A percentile compares a stretch with the other conserved stretches of the same genome.
Evolutionary conservation across 768 basidiomycete genomes (phyloP).

Genomic region (Tricholoma saponaceum): DNA sequence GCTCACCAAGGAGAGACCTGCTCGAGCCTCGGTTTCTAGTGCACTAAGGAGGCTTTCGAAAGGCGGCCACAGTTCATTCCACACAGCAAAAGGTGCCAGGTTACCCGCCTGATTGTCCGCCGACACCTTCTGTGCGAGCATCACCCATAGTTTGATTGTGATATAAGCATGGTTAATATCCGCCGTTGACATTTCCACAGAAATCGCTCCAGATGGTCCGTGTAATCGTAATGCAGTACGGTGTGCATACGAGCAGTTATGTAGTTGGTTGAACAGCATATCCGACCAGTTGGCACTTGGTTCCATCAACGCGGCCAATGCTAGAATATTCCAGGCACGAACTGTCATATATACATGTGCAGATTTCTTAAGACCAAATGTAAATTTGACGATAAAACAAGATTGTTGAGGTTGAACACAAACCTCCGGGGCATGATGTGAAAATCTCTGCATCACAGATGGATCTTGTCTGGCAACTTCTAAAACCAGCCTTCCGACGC

Average conservation of each 20-base stretch:
- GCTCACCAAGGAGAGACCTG: constrained; percentile 38
- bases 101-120: constrained; percentile 23
- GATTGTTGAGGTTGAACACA: constrained; percentile 2
- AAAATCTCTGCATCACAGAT: constrained; percentile 34
- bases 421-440: constrained; percentile 33
- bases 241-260: constrained; percentile 45
- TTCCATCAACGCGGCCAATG: constrained; percentile 48
- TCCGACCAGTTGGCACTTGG: constrained; percentile 29
- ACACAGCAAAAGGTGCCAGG: constrained; percentile 39
- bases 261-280: constrained; percentile 47
- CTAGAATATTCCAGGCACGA: constrained; percentile 64
- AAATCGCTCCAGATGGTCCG: constrained; percentile 29
- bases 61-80: constrained; percentile 77
- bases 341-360: constrained; percentile 34
- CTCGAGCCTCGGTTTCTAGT: constrained; percentile 44
- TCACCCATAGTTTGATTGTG: constrained; percentile 67
- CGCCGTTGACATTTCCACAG: constrained; percentile 41
- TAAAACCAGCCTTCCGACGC: constrained; percentile 51
- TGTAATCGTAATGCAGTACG: constrained; percentile 40
- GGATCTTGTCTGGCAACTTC: constrained; percentile 43
- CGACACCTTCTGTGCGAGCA: constrained; percentile 45
- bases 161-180: constrained; percentile 70
- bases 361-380: constrained; percentile 25
- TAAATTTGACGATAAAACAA: not conserved
- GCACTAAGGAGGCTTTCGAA: constrained; percentile 52